These are phyloP conservation scores for Xylariaceae sp. DNA, from an alignment of 2,329 filamentous ascomycete genomes.

Conservation along the genomic window DNA sequence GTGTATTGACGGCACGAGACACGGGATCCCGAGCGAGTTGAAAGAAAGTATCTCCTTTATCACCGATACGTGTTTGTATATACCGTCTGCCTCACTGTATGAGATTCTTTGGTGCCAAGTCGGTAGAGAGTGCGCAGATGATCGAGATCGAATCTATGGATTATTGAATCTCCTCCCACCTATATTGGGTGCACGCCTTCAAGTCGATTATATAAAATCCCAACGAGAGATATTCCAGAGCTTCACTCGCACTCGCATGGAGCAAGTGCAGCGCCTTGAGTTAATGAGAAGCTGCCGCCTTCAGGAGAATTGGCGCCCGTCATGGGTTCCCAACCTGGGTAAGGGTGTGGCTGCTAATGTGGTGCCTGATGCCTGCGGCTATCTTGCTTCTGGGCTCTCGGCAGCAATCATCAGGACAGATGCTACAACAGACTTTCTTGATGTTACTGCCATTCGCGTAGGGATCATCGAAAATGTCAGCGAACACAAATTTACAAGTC, in stretches of 20 bases:
- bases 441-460: not conserved
- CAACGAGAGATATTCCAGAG: not conserved
- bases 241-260: not conserved
- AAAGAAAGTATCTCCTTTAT: not conserved
- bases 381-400: not conserved
- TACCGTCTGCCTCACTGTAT: not conserved
- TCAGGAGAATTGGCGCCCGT: not conserved
- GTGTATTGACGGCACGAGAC: not conserved
- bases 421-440: not conserved
- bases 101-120: not conserved
- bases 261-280: not conserved
- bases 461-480: not conserved
- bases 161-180: not conserved
- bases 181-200: not conserved
- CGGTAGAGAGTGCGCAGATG: not conserved
- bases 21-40: not conserved
- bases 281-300: not conserved
- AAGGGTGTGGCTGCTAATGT: not conserved
- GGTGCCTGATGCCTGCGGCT: not conserved
- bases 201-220: not conserved
- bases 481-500: not conserved
- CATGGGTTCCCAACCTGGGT: not conserved
- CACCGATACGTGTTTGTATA: not conserved
- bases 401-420: not conserved
- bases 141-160: not conserved